Evolutionary conservation across 768 basidiomycete genomes (phyloP).

Genomic region (Tylopilus balloui): DNA sequence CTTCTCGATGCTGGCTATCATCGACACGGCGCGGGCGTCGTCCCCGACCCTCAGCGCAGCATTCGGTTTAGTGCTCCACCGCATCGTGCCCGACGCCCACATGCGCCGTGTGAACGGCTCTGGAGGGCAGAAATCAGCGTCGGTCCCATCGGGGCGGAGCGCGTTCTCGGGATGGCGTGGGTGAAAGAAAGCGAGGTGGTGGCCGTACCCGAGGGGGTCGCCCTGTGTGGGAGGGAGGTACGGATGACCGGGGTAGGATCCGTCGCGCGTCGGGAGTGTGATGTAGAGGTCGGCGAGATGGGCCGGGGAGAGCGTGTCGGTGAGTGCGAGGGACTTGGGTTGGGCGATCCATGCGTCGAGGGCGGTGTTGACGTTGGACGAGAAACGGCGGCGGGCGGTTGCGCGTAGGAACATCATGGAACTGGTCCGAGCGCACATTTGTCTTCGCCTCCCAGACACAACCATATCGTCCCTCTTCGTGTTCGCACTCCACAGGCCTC

Average conservation of each 20-base stretch:
- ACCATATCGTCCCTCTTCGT: slow-evolving; percentile 20
- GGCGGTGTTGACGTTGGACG: slow-evolving; percentile 13
- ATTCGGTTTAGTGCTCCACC: slow-evolving; percentile 43
- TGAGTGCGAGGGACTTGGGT: slow-evolving; percentile 42
- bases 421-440: too few relatives aligned
- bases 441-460: too few relatives aligned
- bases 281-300: slow-evolving; percentile 60
- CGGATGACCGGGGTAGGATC: slow-evolving; percentile 36
- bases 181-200: slow-evolving; percentile 75
- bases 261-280: slow-evolving; percentile 72
- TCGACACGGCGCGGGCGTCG: slow-evolving; percentile 44
- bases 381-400: slow-evolving; percentile 6
- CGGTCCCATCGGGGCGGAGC: slow-evolving; percentile 68
- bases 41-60: slow-evolving; percentile 51
- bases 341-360: slow-evolving; percentile 54
- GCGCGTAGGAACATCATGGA: not conserved
- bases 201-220: slow-evolving; percentile 51
- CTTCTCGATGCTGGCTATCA: slow-evolving; percentile 50
- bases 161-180: slow-evolving; percentile 51
- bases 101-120: slow-evolving; percentile 71
- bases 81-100: slow-evolving; percentile 74
- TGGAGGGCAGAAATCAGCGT: slow-evolving; percentile 67
- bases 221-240: slow-evolving; percentile 40
- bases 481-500: slow-evolving; percentile 22
- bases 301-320: slow-evolving; percentile 51